These are phyloP conservation scores for Eutrema heterophyllum DNA, from an alignment of 345 rosid genomes.

Conservation along the genomic window DNA sequence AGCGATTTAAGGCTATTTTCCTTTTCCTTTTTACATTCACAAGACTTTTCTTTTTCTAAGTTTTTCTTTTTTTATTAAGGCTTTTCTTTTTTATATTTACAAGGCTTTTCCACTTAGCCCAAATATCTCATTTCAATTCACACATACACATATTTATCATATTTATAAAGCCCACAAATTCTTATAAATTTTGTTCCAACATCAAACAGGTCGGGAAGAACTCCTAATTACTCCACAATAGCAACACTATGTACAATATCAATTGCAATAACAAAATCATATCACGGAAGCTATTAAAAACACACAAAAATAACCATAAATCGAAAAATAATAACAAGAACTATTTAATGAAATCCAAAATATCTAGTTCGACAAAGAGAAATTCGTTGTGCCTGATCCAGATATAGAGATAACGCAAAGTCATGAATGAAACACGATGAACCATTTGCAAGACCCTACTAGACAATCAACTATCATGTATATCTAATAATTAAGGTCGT, in stretches of 20 bases:
- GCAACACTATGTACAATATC: not conserved
- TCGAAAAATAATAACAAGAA: not conserved
- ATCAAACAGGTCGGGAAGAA: not conserved
- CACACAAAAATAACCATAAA: not conserved
- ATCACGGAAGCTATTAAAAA: not conserved
- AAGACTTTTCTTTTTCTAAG: too few species aligned
- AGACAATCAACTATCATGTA: not conserved
- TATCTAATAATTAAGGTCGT: not conserved
- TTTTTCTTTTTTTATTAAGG: too few species aligned
- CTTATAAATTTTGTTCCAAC: not conserved
- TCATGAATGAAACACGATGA: not conserved
- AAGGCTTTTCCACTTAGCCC: too few species aligned
- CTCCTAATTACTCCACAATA: not conserved
- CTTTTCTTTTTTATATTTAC: too few species aligned
- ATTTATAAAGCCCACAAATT: too few species aligned
- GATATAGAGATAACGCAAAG: not conserved
- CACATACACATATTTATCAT: too few species aligned
- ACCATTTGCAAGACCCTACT: slow-evolving; percentile 1
- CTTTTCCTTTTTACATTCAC: too few species aligned
- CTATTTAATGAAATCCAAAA: not conserved
- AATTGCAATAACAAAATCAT: slow-evolving; percentile 4
- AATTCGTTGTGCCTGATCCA: not conserved
- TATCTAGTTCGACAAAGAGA: not conserved
- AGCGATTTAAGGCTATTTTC: too few species aligned
- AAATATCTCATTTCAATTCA: too few species aligned